phyloP scores from a whole-genome alignment of 768 basidiomycete species.

The Hebeloma cylindrosporum region DNA sequence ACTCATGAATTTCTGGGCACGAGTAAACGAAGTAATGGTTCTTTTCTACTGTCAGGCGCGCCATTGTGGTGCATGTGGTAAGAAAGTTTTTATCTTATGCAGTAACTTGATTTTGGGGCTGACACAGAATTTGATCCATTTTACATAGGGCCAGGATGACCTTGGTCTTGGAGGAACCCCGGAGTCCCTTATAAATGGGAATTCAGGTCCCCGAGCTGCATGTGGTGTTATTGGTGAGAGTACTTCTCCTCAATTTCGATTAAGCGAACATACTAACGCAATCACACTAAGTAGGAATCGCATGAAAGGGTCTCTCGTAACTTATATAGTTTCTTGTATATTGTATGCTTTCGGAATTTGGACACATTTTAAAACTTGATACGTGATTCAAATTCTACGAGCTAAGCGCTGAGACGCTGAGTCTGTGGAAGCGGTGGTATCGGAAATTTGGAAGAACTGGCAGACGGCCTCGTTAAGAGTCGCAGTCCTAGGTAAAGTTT shows the following conservation, averaged over 20 bases:
- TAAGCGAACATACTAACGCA: background rate
- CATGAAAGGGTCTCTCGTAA: background rate
- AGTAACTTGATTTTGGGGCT: background rate
- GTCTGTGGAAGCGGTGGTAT: too few relatives aligned
- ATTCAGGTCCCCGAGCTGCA: conserved; percentile 74
- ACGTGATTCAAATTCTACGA: too few relatives aligned
- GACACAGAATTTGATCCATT: background rate
- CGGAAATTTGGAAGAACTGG: too few relatives aligned
- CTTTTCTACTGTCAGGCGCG: conserved; percentile 44
- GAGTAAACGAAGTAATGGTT: background rate
- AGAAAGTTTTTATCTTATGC: background rate
- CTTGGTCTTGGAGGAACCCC: conserved; percentile 67
- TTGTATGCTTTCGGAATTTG: conserved; percentile 16
- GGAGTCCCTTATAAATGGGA: conserved; percentile 77
- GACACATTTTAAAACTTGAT: conserved; percentile 11
- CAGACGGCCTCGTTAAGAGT: too few relatives aligned
- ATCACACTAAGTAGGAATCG: conserved; percentile 1
- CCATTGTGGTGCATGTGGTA: conserved; percentile 67
- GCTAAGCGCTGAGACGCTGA: too few relatives aligned
- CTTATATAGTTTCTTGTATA: background rate
- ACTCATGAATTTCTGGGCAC: background rate
- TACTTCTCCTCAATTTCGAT: background rate
- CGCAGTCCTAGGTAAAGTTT: too few relatives aligned
- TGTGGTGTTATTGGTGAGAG: conserved; percentile 74
- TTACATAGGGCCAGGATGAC: conserved; percentile 63